Evolutionary conservation across 2,329 filamentous ascomycete species (phyloP), one percentile per base, ranked within the genome.

Genomic region (Claviceps cyperi): DNA sequence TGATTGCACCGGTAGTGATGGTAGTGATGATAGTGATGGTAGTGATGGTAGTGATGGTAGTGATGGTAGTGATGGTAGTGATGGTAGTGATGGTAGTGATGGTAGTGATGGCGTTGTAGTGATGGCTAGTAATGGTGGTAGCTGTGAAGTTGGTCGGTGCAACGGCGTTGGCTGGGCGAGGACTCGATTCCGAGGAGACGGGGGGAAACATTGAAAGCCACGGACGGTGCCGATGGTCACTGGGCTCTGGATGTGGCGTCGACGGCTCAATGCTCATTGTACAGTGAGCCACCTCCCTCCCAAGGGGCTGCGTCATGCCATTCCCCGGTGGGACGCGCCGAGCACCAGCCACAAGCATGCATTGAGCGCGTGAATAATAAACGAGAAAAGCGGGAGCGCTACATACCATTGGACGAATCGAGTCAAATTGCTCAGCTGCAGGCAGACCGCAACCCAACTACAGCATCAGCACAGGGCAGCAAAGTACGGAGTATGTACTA

Each of bases 91-190:
- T 5, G 17, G 39, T 21, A 14, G 39, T 41, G 39, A 21, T 41
- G 17, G 40, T 43, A 11, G 38, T 40, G 38, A 40, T 40, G 38
- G 38, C 38, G n/a, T 38, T 14, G 36, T 38, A 14, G 14, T 17
- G 36, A 24, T 46, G 38, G 38, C n/a, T n/a, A 17, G 8, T 17
- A 17, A n/a, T 17, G 38, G 14, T 43, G 40, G 24, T 36, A 19
- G 24, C 19, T 24, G 14, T 22, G 13, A 17, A 46, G 47, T 40
- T 37, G 43, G 43, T 46, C 37, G 49, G 46, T 43, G 40, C 40
- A 43, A 43, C 43, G 41, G 47, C 38, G 47, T 51, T 49, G 50
- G 50, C 47, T 39, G 47, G 47, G 32, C 43, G 44, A 32, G 38
- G 13, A 43, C 40, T 24, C 21, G 11, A 21, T 32, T 43, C 21